phyloP scores from a whole-genome alignment of 2,329 filamentous ascomycete species.

The Onygenales sp. region DNA sequence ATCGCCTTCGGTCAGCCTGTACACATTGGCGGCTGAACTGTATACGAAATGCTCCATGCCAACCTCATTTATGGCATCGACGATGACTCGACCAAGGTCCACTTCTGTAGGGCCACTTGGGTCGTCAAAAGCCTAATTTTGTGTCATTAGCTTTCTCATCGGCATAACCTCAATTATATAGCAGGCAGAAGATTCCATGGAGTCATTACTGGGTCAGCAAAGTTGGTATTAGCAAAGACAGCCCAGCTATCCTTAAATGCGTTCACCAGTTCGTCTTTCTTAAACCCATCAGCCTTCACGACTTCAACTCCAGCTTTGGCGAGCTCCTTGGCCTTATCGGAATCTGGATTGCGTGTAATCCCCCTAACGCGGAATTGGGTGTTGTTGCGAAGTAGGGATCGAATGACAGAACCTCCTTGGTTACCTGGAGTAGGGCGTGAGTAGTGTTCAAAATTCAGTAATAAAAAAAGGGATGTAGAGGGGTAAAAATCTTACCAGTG shows the following conservation, averaged over 20 bases:
- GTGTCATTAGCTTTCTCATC: neutral
- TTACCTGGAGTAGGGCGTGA: conserved; percentile 7
- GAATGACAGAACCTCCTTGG: conserved; percentile 10
- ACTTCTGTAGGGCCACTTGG: neutral
- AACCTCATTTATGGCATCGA: neutral
- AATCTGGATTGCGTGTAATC: conserved; percentile 15
- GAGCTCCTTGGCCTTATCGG: conserved; percentile 8
- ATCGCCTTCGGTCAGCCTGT: neutral
- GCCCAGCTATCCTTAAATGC: conserved; percentile 4
- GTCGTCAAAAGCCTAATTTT: neutral
- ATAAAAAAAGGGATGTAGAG: neutral
- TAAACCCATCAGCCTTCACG: conserved; percentile 12
- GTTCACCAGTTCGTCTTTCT: neutral
- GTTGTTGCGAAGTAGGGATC: conserved; percentile 9
- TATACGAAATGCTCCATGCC: conserved; percentile 4
- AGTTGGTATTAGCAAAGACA: conserved; percentile 2
- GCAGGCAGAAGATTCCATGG: neutral
- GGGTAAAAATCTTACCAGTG: neutral
- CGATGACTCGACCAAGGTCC: conserved; percentile 3
- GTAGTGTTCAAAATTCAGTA: neutral
- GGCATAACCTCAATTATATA: neutral
- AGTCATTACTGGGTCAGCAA: neutral
- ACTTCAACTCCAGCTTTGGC: conserved; percentile 16
- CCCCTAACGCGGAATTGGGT: conserved; percentile 14
- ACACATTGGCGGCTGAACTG: neutral